These are phyloP conservation scores for Echinosophora koreensis DNA, from an alignment of 306 rosid species.

Conservation along the genomic window DNA sequence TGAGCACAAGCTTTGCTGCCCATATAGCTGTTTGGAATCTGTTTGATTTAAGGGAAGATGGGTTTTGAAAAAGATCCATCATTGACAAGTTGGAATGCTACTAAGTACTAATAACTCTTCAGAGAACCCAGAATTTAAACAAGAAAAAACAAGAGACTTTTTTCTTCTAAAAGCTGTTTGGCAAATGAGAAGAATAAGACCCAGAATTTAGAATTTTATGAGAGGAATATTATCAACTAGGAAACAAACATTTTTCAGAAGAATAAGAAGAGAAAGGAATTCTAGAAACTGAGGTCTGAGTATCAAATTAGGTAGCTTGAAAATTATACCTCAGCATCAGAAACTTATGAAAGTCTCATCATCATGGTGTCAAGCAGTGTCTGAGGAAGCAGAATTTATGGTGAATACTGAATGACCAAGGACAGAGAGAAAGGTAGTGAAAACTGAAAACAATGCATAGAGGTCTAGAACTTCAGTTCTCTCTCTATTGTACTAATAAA, in stretches of 20 bases:
- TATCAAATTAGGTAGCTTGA: background rate
- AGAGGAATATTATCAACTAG: too few relatives aligned
- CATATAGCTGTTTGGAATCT: constrained; percentile 67
- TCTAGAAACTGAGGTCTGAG: constrained; percentile 12
- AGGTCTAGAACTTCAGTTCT: background rate
- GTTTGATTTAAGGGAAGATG: constrained; percentile 48
- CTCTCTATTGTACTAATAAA: background rate
- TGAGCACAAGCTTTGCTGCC: constrained; percentile 59
- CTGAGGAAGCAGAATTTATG: constrained; percentile 9
- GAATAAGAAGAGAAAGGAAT: too few relatives aligned
- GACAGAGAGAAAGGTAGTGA: background rate
- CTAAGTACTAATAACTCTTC: constrained; percentile 29
- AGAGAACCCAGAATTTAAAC: constrained; percentile 1
- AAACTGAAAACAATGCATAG: constrained; percentile 30
- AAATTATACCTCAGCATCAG: constrained; percentile 19
- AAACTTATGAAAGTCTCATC: constrained; percentile 37
- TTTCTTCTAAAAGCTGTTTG: background rate
- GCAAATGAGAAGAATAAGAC: constrained; percentile 20
- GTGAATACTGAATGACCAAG: too few relatives aligned
- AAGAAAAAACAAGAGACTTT: constrained; percentile 11
- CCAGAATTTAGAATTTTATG: constrained; percentile 36
- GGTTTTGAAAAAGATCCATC: constrained; percentile 61
- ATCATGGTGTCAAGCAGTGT: background rate
- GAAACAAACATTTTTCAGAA: too few relatives aligned
- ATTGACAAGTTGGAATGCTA: background rate